Evolutionary conservation across 2,329 filamentous ascomycete species (phyloP).

Genomic region (Paraphoma chrysanthemicola): DNA sequence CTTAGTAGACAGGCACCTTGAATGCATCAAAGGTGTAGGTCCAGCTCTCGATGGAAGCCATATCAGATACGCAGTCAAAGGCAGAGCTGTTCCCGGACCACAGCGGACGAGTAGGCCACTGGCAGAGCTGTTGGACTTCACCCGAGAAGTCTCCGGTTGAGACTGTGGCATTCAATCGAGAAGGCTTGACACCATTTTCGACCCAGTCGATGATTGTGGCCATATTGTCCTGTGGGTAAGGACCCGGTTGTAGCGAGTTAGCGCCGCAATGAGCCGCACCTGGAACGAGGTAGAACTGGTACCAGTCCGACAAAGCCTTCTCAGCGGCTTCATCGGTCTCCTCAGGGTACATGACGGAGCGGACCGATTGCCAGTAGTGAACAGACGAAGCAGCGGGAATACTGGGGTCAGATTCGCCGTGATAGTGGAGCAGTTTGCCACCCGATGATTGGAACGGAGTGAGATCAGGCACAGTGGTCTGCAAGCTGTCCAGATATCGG

Average conservation of each 20-base stretch:
- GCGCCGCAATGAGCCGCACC: conserved; percentile 60
- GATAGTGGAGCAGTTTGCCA: conserved; percentile 65
- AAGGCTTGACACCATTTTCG: conserved; percentile 56
- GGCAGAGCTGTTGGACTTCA: conserved; percentile 49
- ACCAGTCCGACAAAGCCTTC: conserved; percentile 59
- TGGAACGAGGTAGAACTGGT: conserved; percentile 62
- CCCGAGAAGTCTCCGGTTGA: conserved; percentile 37
- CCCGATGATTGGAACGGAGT: conserved; percentile 57
- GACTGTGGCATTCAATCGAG: conserved; percentile 52
- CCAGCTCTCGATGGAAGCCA: conserved; percentile 51
- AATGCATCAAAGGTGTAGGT: conserved; percentile 50
- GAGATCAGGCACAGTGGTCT: conserved; percentile 63
- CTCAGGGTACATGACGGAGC: conserved; percentile 57
- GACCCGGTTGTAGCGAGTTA: conserved; percentile 34
- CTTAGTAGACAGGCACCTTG: conserved; percentile 38
- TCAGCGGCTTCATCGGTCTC: conserved; percentile 48
- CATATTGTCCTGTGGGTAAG: conserved; percentile 53
- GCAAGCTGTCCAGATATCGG: conserved; percentile 59
- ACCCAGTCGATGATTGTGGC: conserved; percentile 56
- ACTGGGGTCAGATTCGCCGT: conserved; percentile 63
- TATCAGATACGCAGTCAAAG: conserved; percentile 49
- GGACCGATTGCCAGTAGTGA: conserved; percentile 63
- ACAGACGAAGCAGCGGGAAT: conserved; percentile 63
- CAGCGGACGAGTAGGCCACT: conserved; percentile 52
- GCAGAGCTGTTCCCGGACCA: conserved; percentile 46